These are phyloP conservation scores for Candida xiaguanensis DNA, from an alignment of 805 yeast species.

Conservation along the genomic window DNA sequence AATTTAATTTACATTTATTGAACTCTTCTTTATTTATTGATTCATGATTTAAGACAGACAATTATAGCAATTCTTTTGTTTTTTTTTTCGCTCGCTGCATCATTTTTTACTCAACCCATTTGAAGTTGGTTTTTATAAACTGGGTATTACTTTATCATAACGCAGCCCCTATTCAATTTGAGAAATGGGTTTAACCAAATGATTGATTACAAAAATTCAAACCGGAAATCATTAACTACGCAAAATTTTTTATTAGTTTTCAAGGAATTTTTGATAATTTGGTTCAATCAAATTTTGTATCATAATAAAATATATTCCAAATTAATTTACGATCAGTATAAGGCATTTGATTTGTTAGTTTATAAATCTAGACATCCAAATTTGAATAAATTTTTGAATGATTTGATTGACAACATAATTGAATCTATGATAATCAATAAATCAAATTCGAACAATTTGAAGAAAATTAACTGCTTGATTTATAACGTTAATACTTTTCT, in stretches of 20 bases:
- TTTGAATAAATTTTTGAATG: constrained; percentile 41
- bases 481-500: constrained; percentile 23
- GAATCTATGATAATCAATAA: constrained; percentile 11
- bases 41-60: too few species aligned
- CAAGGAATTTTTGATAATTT: constrained; percentile 47
- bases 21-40: too few species aligned
- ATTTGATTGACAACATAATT: constrained; percentile 28
- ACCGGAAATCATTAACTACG: constrained; percentile 3
- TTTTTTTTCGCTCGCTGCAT: too few species aligned
- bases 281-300: constrained; percentile 54
- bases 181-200: not conserved
- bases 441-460: constrained; percentile 18
- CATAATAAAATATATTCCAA: constrained; percentile 50
- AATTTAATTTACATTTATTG: too few species aligned
- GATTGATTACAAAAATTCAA: not conserved
- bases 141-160: too few species aligned
- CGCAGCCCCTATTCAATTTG: too few species aligned
- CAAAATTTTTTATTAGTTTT: constrained; percentile 28
- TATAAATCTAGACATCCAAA: constrained; percentile 44
- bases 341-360: constrained; percentile 42
- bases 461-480: constrained; percentile 34
- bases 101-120: too few species aligned
- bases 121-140: too few species aligned
- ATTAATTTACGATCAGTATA: constrained; percentile 42
- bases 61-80: too few species aligned